phyloP scores from a whole-genome alignment of 2,329 filamentous ascomycete species.

The Aspergillus ochraceus region DNA sequence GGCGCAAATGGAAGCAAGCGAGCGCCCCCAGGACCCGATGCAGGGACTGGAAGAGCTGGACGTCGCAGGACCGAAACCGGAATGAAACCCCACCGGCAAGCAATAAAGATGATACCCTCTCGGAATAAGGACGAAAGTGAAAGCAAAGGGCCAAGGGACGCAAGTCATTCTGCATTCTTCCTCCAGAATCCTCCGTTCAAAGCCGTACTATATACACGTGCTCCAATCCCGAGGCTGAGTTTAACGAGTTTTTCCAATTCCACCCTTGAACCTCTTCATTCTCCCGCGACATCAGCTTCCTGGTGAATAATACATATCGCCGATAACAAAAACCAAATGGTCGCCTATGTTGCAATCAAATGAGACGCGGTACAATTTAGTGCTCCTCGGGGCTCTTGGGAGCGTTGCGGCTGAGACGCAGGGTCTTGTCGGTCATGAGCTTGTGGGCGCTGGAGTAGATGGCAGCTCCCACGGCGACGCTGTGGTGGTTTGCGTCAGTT shows the following conservation, averaged over 20 bases:
- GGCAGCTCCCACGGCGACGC: slow-evolving; percentile 72
- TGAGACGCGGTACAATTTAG: slow-evolving; percentile 38
- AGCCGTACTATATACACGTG: slow-evolving; percentile 41
- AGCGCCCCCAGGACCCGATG: slow-evolving; percentile 78
- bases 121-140: slow-evolving; percentile 20
- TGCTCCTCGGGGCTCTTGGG: slow-evolving; percentile 41
- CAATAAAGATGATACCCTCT: slow-evolving; percentile 21
- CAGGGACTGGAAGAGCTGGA: slow-evolving; percentile 91
- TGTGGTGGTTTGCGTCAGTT: slow-evolving; percentile 33
- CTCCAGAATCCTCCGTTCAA: slow-evolving; percentile 26
- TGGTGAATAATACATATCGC: slow-evolving; percentile 32
- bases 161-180: slow-evolving; percentile 29
- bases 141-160: slow-evolving; percentile 18
- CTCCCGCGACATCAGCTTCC: slow-evolving; percentile 27
- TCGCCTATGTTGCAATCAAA: slow-evolving; percentile 31
- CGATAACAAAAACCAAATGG: slow-evolving; percentile 22
- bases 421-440: slow-evolving; percentile 84
- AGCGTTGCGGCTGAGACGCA: slow-evolving; percentile 77
- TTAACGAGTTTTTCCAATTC: slow-evolving; percentile 19
- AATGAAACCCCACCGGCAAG: slow-evolving; percentile 47
- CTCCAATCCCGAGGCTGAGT: slow-evolving; percentile 28
- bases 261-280: slow-evolving; percentile 6
- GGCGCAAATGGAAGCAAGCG: slow-evolving; percentile 52
- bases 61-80: slow-evolving; percentile 84
- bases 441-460: slow-evolving; percentile 80